Percentiles rank a stretch among this genome's conserved stretches.
Evolutionary conservation across 768 basidiomycete species (phyloP).

Genomic region (Calocybe cyanea): DNA sequence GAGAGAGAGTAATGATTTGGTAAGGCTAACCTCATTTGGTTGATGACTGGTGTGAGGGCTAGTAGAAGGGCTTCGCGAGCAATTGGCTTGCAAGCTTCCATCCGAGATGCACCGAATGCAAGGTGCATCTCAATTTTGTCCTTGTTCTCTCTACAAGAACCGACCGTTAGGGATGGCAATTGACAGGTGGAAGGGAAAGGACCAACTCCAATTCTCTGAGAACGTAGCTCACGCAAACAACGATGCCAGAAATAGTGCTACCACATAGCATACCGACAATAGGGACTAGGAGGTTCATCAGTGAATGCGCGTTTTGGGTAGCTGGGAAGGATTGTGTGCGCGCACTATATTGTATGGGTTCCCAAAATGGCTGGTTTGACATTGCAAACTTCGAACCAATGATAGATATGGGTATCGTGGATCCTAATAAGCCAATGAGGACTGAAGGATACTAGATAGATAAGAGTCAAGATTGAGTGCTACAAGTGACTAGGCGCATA

Average conservation of each 20-base stretch:
- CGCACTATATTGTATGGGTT: constrained; percentile 76
- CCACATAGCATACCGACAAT: constrained; percentile 87
- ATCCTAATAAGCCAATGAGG: constrained; percentile 64
- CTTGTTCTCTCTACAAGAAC: constrained; percentile 66
- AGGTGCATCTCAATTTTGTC: constrained; percentile 87
- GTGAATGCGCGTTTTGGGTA: no score
- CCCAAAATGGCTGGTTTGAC: constrained; percentile 77
- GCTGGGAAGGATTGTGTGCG: neutral
- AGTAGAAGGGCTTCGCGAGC: constrained; percentile 73
- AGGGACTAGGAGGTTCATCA: constrained; percentile 68
- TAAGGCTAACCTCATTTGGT: constrained; percentile 71
- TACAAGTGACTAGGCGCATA: neutral
- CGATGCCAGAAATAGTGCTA: constrained; percentile 70
- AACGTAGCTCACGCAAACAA: constrained; percentile 64
- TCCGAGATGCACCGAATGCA: constrained; percentile 79
- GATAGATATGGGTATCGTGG: constrained; percentile 77
- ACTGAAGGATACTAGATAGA: constrained; percentile 61
- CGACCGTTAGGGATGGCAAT: no score
- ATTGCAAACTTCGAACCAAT: constrained; percentile 75
- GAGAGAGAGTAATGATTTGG: neutral
- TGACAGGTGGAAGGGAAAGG: neutral
- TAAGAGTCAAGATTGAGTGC: neutral
- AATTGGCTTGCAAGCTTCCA: constrained; percentile 81
- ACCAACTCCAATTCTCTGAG: constrained; percentile 73
- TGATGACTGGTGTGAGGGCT: constrained; percentile 78